These are phyloP conservation scores for Diutina siamensis DNA, from an alignment of 1,139 yeast genomes.

Conservation along the genomic window DNA sequence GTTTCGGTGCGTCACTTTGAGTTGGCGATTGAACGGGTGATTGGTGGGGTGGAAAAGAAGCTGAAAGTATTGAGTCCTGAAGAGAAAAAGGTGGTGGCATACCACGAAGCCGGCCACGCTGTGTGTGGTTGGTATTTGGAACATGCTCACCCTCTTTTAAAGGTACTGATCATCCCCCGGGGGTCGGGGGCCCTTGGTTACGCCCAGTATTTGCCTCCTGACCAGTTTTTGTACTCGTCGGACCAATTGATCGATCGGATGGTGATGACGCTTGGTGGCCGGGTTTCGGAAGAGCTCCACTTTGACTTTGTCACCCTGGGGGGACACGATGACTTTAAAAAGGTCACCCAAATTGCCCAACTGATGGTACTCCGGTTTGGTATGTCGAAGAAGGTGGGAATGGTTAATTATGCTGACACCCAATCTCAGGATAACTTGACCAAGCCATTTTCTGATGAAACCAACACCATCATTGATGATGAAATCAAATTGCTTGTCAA, in stretches of 20 bases:
- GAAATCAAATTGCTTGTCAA: slow-evolving; percentile 57
- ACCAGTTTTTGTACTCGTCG: slow-evolving; percentile 53
- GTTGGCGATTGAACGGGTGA: slow-evolving; percentile 70
- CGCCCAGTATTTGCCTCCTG: slow-evolving; percentile 75
- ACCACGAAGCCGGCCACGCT: slow-evolving; percentile 80
- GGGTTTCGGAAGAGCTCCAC: slow-evolving; percentile 70
- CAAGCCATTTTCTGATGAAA: slow-evolving; percentile 58
- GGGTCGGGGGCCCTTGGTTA: slow-evolving; percentile 81
- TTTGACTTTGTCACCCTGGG: slow-evolving; percentile 73
- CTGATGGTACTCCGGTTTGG: slow-evolving; percentile 69
- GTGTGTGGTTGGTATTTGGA: slow-evolving; percentile 68
- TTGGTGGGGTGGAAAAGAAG: slow-evolving; percentile 72
- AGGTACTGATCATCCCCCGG: slow-evolving; percentile 73
- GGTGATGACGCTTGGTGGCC: slow-evolving; percentile 75
- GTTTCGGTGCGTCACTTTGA: slow-evolving; percentile 60
- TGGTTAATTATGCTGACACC: slow-evolving; percentile 39
- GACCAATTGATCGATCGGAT: slow-evolving; percentile 61
- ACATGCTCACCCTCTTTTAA: slow-evolving; percentile 65
- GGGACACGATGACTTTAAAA: slow-evolving; percentile 72
- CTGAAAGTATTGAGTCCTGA: slow-evolving; percentile 56
- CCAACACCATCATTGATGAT: slow-evolving; percentile 52
- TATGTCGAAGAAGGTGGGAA: slow-evolving; percentile 63
- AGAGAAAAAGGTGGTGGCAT: slow-evolving; percentile 68
- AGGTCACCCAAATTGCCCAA: slow-evolving; percentile 67
- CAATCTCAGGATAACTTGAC: slow-evolving; percentile 43